Conservation (phyloP, 768 basidiomycete genomes). For the Kwoniella bestiolae region DNA sequence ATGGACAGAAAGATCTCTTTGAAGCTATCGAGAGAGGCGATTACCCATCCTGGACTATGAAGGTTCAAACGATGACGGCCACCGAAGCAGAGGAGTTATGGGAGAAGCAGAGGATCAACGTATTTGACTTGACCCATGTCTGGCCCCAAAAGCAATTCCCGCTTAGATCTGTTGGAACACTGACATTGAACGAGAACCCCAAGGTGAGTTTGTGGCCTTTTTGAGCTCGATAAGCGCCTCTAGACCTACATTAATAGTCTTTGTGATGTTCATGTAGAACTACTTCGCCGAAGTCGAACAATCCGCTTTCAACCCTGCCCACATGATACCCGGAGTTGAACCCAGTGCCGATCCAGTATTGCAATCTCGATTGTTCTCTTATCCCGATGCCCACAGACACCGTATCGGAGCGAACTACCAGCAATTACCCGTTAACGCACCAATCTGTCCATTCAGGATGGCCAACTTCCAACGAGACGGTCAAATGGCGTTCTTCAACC, state of each 20-base stretch:
- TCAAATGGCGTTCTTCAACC: slow-evolving; percentile 68
- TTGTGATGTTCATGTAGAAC: slow-evolving; percentile 38
- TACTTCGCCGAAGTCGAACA: slow-evolving; percentile 58
- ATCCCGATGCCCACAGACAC: slow-evolving; percentile 61
- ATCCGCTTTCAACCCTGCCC: slow-evolving; percentile 66
- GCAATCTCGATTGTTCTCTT: slow-evolving; percentile 92
- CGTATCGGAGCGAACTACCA: slow-evolving; percentile 62
- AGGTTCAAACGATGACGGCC: slow-evolving; percentile 83
- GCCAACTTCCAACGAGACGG: slow-evolving; percentile 95
- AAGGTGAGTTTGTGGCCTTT: slow-evolving; percentile 22
- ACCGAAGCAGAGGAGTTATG: slow-evolving; percentile 84
- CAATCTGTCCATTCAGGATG: slow-evolving; percentile 65
- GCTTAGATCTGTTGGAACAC: slow-evolving; percentile 57
- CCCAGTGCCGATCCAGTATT: slow-evolving; percentile 89
- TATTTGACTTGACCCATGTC: slow-evolving; percentile 58
- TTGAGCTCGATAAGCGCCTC: not conserved
- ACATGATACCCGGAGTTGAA: slow-evolving; percentile 85
- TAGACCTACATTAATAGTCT: not conserved
- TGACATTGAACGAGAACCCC: slow-evolving; percentile 59
- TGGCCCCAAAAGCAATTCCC: slow-evolving; percentile 60
- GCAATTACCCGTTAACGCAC: slow-evolving; percentile 83
- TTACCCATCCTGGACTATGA: slow-evolving; percentile 52
- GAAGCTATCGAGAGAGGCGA: slow-evolving; percentile 60
- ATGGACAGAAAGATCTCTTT: slow-evolving; percentile 58
- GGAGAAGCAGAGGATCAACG: slow-evolving; percentile 65